These are phyloP conservation scores for Termitomyces sp. DNA, from an alignment of 768 basidiomycete genomes.

Conservation along the genomic window DNA sequence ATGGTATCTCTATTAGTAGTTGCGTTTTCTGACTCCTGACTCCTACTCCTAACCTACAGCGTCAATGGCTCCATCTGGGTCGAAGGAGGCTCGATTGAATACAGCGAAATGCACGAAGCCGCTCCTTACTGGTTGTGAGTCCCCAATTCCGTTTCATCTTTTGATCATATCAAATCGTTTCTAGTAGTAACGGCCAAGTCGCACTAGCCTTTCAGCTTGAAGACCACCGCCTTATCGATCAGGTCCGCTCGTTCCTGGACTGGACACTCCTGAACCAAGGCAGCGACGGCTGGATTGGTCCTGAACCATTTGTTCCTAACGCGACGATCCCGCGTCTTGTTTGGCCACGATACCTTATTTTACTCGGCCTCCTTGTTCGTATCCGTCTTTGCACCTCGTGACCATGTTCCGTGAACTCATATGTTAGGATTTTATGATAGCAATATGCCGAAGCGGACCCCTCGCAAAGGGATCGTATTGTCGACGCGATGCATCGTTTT, in stretches of 20 bases:
- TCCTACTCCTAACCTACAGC: constrained; percentile 13
- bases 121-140: constrained; percentile 44
- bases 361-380: constrained; percentile 35
- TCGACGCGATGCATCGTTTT: constrained; percentile 36
- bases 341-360: constrained; percentile 40
- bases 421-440: constrained; percentile 14
- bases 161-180: no score
- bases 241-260: constrained; percentile 35
- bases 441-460: constrained; percentile 43
- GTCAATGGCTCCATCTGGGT: constrained; percentile 43
- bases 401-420: not conserved
- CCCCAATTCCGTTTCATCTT: no score
- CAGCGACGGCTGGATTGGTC: constrained; percentile 40
- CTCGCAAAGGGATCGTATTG: constrained; percentile 30
- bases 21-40: not conserved
- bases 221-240: constrained; percentile 32
- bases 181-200: constrained; percentile 35
- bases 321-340: constrained; percentile 33
- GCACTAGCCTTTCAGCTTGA: constrained; percentile 38
- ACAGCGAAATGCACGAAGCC: constrained; percentile 41
- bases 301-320: constrained; percentile 33
- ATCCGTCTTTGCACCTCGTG: not conserved
- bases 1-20: not conserved
- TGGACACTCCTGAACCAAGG: constrained; percentile 35
- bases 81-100: constrained; percentile 37